phyloP scores from a whole-genome alignment of 208 protist species.

The Wallacemonas collosoma region DNA sequence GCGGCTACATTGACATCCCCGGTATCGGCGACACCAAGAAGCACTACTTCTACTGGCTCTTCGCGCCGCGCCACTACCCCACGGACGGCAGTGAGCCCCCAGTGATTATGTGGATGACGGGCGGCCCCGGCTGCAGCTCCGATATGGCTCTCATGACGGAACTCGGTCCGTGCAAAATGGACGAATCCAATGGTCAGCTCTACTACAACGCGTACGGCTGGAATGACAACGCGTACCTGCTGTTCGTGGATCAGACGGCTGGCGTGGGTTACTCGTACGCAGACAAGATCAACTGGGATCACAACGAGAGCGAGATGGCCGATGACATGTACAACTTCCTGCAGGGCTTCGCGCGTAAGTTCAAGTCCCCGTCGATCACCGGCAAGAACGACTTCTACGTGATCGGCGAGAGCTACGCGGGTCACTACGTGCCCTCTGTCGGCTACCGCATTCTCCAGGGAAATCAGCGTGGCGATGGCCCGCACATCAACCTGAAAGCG shows the following conservation, averaged over 20 bases:
- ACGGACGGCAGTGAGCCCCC: constrained; percentile 44
- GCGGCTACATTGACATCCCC: constrained; percentile 79
- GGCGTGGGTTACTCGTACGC: constrained; percentile 89
- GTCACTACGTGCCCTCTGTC: constrained; percentile 74
- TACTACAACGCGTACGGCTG: constrained; percentile 80
- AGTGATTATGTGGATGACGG: constrained; percentile 89
- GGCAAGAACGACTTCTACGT: constrained; percentile 74
- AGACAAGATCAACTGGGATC: constrained; percentile 48
- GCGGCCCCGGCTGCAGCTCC: constrained; percentile 90
- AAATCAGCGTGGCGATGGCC: constrained; percentile 38
- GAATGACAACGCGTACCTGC: constrained; percentile 82
- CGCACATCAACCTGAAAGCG: constrained; percentile 65
- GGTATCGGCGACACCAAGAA: constrained; percentile 38
- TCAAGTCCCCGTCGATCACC: constrained; percentile 34
- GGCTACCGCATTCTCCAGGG: constrained; percentile 43
- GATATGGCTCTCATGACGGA: constrained; percentile 67
- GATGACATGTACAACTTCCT: constrained; percentile 91
- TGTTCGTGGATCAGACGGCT: constrained; percentile 92
- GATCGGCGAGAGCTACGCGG: constrained; percentile 84
- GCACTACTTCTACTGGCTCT: constrained; percentile 93
- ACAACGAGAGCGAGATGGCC: constrained; percentile 73
- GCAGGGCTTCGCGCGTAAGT: constrained; percentile 59
- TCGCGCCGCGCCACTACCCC: constrained; percentile 54
- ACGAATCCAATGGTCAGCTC: constrained; percentile 39
- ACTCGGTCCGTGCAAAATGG: constrained; percentile 83